Conservation (phyloP, 1,284 basidiomycete species). For the Gymnopus androsaceus region DNA sequence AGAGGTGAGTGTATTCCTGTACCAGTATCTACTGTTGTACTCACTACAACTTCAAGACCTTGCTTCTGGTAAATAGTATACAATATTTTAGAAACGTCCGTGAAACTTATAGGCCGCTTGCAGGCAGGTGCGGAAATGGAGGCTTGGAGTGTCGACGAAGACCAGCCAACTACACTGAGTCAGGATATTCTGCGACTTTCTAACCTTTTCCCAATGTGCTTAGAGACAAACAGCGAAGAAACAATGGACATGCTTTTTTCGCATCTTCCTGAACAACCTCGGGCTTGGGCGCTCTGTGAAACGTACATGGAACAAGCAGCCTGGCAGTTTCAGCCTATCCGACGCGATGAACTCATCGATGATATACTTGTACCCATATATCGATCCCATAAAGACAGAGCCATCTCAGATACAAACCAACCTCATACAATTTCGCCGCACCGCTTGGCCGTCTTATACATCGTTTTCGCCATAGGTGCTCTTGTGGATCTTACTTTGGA, state of each 20-base stretch:
- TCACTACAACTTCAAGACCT: constrained; percentile 35
- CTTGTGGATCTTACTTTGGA: constrained; percentile 65
- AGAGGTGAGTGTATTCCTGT: constrained; percentile 30
- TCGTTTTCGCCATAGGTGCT: constrained; percentile 61
- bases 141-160: constrained; percentile 27
- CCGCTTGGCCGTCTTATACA: constrained; percentile 55
- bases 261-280: constrained; percentile 53
- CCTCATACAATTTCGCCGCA: constrained; percentile 46
- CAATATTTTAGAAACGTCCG: neutral
- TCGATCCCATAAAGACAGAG: constrained; percentile 47
- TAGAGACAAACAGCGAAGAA: constrained; percentile 36
- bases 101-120: neutral
- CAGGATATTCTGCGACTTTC: constrained; percentile 46
- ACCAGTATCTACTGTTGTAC: neutral
- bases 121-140: constrained; percentile 58
- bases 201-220: constrained; percentile 47
- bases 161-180: constrained; percentile 35
- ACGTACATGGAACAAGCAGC: constrained; percentile 65
- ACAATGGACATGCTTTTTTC: constrained; percentile 45
- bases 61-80: constrained; percentile 43
- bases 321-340: constrained; percentile 62
- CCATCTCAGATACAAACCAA: constrained; percentile 28
- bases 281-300: constrained; percentile 67
- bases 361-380: constrained; percentile 64
- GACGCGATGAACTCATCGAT: constrained; percentile 66